Percentiles rank a stretch among this genome's conserved stretches.
phyloP scores from a whole-genome alignment of 805 yeast species.

The Cyberlindnera nakhonratchasimensis region DNA sequence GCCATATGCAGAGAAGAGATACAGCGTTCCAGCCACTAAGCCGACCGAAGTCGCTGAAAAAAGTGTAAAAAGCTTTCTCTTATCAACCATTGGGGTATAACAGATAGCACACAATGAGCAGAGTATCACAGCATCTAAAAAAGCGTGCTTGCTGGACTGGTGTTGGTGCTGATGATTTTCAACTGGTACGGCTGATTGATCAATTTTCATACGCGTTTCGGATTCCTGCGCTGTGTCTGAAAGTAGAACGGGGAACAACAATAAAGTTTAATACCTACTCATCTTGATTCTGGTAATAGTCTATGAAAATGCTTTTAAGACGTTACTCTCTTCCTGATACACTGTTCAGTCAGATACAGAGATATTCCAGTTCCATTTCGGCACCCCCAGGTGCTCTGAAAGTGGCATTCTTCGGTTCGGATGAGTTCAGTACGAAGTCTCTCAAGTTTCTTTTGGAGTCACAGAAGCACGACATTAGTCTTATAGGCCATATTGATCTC shows the following conservation, averaged over 20 bases:
- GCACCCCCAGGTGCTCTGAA: slow-evolving; percentile 6
- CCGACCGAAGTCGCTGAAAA: slow-evolving; percentile 35
- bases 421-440: slow-evolving; percentile 59
- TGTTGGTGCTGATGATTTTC: neutral
- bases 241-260: neutral
- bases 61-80: slow-evolving; percentile 15
- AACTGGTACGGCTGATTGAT: neutral
- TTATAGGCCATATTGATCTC: slow-evolving; percentile 46
- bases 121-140: neutral
- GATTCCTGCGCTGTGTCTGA: neutral
- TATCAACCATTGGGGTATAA: slow-evolving; percentile 3
- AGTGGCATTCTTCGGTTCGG: slow-evolving; percentile 78
- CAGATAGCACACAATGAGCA: neutral
- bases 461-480: slow-evolving; percentile 15
- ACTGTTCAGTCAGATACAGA: neutral
- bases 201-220: neutral
- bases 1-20: slow-evolving; percentile 71
- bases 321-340: too few species aligned
- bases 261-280: too few species aligned
- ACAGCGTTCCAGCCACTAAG: slow-evolving; percentile 68
- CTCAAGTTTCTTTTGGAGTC: slow-evolving; percentile 37
- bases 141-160: neutral
- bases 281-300: too few species aligned
- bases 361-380: neutral
- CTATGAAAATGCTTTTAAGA: too few species aligned